A percentile compares a stretch with the other conserved stretches of the same genome.
Evolutionary conservation across 2,329 filamentous ascomycete genomes (phyloP).

Genomic region (Emergomyces africanus): DNA sequence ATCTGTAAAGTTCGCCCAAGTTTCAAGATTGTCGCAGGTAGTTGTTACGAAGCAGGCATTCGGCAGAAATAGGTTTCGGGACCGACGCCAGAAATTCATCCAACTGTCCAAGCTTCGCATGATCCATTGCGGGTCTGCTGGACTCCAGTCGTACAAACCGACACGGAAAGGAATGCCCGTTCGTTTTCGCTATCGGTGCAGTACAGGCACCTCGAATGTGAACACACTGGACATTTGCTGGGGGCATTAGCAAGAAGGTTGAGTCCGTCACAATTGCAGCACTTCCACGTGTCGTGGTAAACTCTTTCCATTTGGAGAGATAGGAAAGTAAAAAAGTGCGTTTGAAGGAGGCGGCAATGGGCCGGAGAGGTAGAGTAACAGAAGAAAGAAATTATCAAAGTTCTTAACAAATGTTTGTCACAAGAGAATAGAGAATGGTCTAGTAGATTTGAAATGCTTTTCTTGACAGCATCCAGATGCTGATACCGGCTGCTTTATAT

Average conservation of each 20-base stretch:
- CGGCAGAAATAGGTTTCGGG: background rate
- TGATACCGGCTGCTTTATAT: background rate
- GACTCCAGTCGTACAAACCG: background rate
- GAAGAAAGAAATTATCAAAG: background rate
- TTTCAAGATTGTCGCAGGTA: background rate
- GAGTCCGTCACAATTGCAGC: constrained; percentile 12
- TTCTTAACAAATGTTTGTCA: background rate
- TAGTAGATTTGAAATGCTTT: background rate
- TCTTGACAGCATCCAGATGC: background rate
- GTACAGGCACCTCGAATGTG: constrained; percentile 5
- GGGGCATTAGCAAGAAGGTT: constrained; percentile 12
- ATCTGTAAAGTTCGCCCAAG: background rate
- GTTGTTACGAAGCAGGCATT: background rate
- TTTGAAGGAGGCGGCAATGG: background rate
- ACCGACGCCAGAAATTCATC: background rate
- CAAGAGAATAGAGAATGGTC: background rate
- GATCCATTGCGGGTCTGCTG: background rate
- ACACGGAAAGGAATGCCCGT: no score
- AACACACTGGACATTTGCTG: constrained; percentile 7
- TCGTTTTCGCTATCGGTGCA: constrained; percentile 4
- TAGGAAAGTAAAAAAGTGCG: background rate
- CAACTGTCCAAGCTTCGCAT: background rate
- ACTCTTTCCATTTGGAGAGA: background rate
- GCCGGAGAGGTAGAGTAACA: background rate
- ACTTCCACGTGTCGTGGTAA: constrained; percentile 13